Evolutionary conservation across 2,329 filamentous ascomycete species (phyloP).

Genomic region (Talaromyces sp.): DNA sequence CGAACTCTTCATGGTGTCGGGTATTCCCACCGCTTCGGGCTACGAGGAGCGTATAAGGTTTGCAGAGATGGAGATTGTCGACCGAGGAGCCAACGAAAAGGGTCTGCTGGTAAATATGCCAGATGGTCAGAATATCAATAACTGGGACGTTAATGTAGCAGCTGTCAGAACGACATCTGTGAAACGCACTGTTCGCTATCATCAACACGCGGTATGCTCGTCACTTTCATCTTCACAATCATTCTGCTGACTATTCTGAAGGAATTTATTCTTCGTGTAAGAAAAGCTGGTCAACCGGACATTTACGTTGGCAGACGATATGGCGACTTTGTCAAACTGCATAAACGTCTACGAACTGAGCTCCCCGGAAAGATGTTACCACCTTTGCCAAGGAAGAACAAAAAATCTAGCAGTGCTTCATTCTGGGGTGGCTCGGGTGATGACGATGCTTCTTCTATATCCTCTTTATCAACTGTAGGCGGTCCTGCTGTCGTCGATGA

Average conservation of each 20-base stretch:
- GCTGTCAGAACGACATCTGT: conserved; percentile 76
- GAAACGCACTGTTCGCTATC: conserved; percentile 82
- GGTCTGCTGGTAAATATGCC: conserved; percentile 83
- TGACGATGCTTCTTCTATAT: conserved; percentile 75
- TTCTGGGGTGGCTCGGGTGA: conserved; percentile 61
- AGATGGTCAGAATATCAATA: conserved; percentile 87
- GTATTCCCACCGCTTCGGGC: conserved; percentile 88
- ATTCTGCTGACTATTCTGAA: conserved; percentile 31
- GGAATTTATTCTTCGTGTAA: conserved; percentile 88
- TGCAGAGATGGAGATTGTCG: conserved; percentile 93
- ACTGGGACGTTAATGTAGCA: conserved; percentile 95
- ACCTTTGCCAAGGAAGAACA: conserved; percentile 87
- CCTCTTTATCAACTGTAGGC: conserved; percentile 71
- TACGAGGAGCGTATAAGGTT: conserved; percentile 98
- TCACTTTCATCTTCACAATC: neutral
- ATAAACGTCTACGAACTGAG: conserved; percentile 76
- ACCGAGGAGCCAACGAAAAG: conserved; percentile 85
- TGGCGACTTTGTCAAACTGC: conserved; percentile 77
- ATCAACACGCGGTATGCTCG: conserved; percentile 75
- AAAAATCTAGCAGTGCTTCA: conserved; percentile 64
- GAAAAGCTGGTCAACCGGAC: conserved; percentile 70
- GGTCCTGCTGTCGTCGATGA: conserved; percentile 38
- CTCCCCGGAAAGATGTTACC: conserved; percentile 87
- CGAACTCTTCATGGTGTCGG: conserved; percentile 99
- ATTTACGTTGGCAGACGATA: conserved; percentile 81